Base-by-base conservation (phyloP, 306 rosid species). In the Castanea sativa region DNA sequence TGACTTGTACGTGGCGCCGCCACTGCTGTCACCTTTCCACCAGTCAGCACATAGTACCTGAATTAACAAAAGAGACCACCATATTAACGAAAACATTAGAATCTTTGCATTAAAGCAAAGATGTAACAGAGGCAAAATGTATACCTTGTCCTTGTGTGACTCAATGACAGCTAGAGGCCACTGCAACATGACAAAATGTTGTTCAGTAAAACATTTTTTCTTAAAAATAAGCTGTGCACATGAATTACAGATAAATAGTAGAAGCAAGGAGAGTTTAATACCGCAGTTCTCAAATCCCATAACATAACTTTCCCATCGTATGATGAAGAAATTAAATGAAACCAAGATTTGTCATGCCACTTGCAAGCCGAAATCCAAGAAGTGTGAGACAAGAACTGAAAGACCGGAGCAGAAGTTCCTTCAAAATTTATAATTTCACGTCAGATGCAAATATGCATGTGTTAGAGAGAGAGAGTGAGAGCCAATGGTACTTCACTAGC, bases 261-360 rank as follows among this genome's bases (percentile, higher is more conserved):
- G 20, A 29, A 55, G 43, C 6, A 75, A 63, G 4, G 71, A 76
- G 70, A 77, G 77, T 71, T 51, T 15, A 60, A 83, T 91, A 96
- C 99, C 86, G 96, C 94, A 76, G 99, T 91, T 89, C 99, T 91
- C 57, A 89, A 74, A 88, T 95, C 99, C 99, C 98, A 95, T 67
- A 95, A 78, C 99, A 86, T 93, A 59, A 91, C 89, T 85, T 88
- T 93, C 79, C 98, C 97, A 71, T 95, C 99, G 63, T 90, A 91
- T 1, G 99, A 96, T 85, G 98, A 85, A 74, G 99, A 93, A 57
- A 90, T 79, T 80, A 96, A 80, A 90, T 96, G 98, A 87, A 85
- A 87, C 84, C 70, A 78, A 69, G 99, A 96, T 45, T 55, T 85
- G 16, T 78, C 77, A 65, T 90, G 97, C 98, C 99, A 91, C 85